These are phyloP conservation scores for Umbelopsis sp. DNA, from an alignment of 371 early-diverging fungal species.

Conservation along the genomic window DNA sequence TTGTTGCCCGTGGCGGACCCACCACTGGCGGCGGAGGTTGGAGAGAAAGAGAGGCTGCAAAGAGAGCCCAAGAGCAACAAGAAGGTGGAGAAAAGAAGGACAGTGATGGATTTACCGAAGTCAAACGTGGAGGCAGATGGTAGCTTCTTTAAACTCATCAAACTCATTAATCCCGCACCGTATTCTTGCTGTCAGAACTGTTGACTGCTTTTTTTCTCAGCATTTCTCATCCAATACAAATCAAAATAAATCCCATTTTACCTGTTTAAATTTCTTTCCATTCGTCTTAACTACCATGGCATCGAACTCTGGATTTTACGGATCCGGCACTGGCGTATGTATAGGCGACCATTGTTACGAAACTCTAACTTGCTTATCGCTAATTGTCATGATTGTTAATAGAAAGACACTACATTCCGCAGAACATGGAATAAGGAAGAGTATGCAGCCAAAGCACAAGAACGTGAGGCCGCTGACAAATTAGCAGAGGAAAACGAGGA, in stretches of 20 bases:
- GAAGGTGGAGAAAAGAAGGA: conserved; percentile 6
- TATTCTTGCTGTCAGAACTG: background rate
- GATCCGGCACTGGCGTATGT: conserved; percentile 27
- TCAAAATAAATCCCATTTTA: background rate
- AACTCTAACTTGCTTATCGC: background rate
- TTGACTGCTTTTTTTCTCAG: background rate
- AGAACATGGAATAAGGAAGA: conserved; percentile 70
- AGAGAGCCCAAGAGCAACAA: conserved; percentile 19
- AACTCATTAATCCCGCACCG: background rate
- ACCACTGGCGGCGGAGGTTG: conserved; percentile 19
- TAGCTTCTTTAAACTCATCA: background rate
- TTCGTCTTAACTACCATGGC: background rate
- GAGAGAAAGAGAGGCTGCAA: conserved; percentile 22
- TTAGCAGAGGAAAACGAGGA: conserved; percentile 44
- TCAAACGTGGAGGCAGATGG: conserved; percentile 16
- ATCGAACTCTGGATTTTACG: conserved; percentile 23
- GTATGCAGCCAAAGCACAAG: conserved; percentile 55
- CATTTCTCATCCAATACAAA: background rate
- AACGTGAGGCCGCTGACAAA: conserved; percentile 50
- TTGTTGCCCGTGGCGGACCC: conserved; percentile 20
- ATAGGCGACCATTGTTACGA: background rate
- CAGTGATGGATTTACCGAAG: background rate
- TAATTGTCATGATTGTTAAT: background rate
- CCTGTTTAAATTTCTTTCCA: background rate
- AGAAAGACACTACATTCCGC: conserved; percentile 61